Conservation (phyloP, 768 basidiomycete genomes). For the Hygrophorus russula region DNA sequence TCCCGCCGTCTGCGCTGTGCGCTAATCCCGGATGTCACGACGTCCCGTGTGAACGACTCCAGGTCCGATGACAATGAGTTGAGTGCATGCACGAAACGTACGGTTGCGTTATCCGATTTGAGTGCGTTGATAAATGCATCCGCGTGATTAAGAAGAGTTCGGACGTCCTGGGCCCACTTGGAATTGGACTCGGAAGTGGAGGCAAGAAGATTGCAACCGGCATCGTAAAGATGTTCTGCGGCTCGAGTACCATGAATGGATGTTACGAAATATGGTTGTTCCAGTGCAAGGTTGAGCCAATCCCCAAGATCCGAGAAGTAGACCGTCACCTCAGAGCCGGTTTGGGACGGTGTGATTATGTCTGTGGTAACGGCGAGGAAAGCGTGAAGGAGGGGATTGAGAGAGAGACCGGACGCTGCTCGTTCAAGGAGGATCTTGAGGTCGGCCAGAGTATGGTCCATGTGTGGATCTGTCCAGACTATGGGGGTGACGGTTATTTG, state of each 20-base stretch:
- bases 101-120: slow-evolving; percentile 12
- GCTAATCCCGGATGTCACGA: slow-evolving; percentile 5
- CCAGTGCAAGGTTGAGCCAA: slow-evolving; percentile 15
- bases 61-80: slow-evolving; percentile 8
- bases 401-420: slow-evolving; percentile 18
- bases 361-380: slow-evolving; percentile 4
- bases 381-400: slow-evolving; percentile 15
- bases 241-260: slow-evolving; percentile 13
- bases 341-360: slow-evolving; percentile 7
- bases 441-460: slow-evolving; percentile 16
- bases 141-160: slow-evolving; percentile 8
- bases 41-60: slow-evolving; percentile 8
- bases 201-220: slow-evolving; percentile 11
- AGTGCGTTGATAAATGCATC: slow-evolving; percentile 12
- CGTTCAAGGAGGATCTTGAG: slow-evolving; percentile 25
- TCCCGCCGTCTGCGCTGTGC: slow-evolving; percentile 7
- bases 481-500: slow-evolving; percentile 4
- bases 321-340: slow-evolving; percentile 10
- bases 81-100: slow-evolving; percentile 10
- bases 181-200: slow-evolving; percentile 7
- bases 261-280: slow-evolving; percentile 13
- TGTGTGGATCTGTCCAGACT: slow-evolving; percentile 5
- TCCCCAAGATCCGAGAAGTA: slow-evolving; percentile 11
- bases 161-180: slow-evolving; percentile 12
- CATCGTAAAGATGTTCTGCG: slow-evolving; percentile 15